A percentile compares a stretch with the other conserved stretches of the same genome.
phyloP scores from a whole-genome alignment of 768 basidiomycete genomes.

The Mycena rebaudengoi region DNA sequence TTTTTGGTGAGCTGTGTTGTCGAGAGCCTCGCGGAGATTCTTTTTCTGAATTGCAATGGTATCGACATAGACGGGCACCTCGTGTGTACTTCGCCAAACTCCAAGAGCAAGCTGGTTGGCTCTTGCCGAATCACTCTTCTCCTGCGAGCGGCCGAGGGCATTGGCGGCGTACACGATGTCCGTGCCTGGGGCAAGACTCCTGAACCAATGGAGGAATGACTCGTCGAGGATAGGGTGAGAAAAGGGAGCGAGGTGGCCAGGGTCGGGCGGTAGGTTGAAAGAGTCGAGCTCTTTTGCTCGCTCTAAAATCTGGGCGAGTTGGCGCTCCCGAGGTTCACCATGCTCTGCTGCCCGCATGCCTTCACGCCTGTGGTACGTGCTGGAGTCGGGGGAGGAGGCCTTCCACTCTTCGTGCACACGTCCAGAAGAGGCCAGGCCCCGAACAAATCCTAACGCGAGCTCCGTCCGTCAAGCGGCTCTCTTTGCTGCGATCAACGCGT shows the following conservation, averaged over 20 bases:
- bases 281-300: not conserved
- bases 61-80: too few species aligned
- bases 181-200: not conserved
- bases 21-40: too few species aligned
- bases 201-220: not conserved
- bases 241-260: not conserved
- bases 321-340: not conserved
- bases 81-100: not conserved
- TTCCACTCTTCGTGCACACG: not conserved
- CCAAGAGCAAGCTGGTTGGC: not conserved
- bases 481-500: not conserved
- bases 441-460: not conserved
- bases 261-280: not conserved
- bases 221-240: not conserved
- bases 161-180: not conserved
- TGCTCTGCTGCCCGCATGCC: not conserved
- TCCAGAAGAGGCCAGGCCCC: not conserved
- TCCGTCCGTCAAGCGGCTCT: not conserved
- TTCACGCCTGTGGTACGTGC: not conserved
- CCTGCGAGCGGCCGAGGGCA: not conserved
- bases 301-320: not conserved
- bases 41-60: too few species aligned
- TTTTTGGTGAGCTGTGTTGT: too few species aligned
- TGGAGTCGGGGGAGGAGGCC: too few species aligned
- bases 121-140: not conserved